Evolutionary conservation across 495 filamentous ascomycete genomes (phyloP).

Genomic region (Aspergillus nanangensis): DNA sequence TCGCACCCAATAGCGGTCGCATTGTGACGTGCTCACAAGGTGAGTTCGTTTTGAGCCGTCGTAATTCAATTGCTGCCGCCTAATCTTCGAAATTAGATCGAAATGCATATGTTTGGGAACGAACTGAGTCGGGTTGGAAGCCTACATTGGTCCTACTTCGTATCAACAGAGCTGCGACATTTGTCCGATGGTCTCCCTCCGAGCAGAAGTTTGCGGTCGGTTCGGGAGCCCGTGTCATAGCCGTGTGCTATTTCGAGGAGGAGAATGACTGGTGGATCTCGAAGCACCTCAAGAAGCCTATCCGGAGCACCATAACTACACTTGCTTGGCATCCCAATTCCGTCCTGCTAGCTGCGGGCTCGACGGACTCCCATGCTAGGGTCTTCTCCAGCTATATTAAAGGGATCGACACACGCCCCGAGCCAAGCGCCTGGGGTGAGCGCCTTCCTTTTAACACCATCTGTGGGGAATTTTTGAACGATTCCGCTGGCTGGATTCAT

Average conservation of each 20-base stretch:
- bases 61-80: slow-evolving; percentile 1
- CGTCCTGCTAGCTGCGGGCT: slow-evolving; percentile 88
- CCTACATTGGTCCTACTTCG: slow-evolving; percentile 94
- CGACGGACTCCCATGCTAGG: slow-evolving; percentile 93
- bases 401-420: slow-evolving; percentile 81
- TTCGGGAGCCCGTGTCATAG: slow-evolving; percentile 90
- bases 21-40: slow-evolving; percentile 98
- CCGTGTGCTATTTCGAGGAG: slow-evolving; percentile 98
- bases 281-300: slow-evolving; percentile 97
- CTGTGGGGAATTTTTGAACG: slow-evolving; percentile 92
- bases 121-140: slow-evolving; percentile 85
- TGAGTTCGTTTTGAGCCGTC: slow-evolving; percentile 25
- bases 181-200: slow-evolving; percentile 94
- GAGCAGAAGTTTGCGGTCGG: slow-evolving; percentile 97
- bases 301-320: slow-evolving; percentile 90
- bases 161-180: slow-evolving; percentile 95
- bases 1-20: slow-evolving; percentile 80
- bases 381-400: slow-evolving; percentile 97
- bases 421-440: slow-evolving; percentile 91
- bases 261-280: slow-evolving; percentile 99
- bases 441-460: slow-evolving; percentile 95
- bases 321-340: slow-evolving; percentile 96
- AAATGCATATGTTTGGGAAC: slow-evolving; percentile 97
- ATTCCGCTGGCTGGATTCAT: slow-evolving; percentile 95
- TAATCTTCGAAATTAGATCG: slow-evolving; percentile 59